A percentile compares a stretch with the other conserved stretches of the same genome.
phyloP scores from a whole-genome alignment of 805 yeast species.

The Candida tammaniensis region DNA sequence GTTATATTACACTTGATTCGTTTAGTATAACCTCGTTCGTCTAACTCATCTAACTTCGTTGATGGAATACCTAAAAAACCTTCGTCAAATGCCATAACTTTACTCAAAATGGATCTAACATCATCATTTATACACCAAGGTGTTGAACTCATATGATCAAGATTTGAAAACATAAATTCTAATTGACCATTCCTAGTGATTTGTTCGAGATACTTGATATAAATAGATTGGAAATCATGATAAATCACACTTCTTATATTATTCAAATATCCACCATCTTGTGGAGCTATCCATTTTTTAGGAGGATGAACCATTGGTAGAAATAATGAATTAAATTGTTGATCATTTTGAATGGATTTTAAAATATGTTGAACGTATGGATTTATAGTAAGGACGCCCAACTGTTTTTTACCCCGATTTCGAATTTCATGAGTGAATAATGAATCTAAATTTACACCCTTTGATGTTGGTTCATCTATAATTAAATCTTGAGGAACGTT shows the following conservation, averaged over 20 bases:
- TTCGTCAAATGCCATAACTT: constrained; percentile 15
- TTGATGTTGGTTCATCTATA: not conserved
- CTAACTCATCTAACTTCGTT: no score
- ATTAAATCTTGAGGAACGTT: constrained; percentile 1
- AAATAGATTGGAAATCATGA: constrained; percentile 14
- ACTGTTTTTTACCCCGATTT: constrained; percentile 1
- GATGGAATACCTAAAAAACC: constrained; percentile 29
- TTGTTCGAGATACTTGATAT: constrained; percentile 18
- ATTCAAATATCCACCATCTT: constrained; percentile 33
- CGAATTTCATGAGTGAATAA: constrained; percentile 10
- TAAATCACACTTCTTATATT: constrained; percentile 23
- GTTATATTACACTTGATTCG: constrained; percentile 20
- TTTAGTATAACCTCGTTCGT: constrained; percentile 9
- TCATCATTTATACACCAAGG: constrained; percentile 37
- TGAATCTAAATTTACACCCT: constrained; percentile 3
- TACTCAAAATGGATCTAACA: constrained; percentile 21
- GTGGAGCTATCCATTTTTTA: constrained; percentile 30
- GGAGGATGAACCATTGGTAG: constrained; percentile 43
- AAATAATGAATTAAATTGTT: constrained; percentile 16
- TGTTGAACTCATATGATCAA: constrained; percentile 25
- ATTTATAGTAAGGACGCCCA: constrained; percentile 22
- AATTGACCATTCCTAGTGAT: constrained; percentile 34
- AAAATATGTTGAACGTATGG: constrained; percentile 22
- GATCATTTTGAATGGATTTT: no score
- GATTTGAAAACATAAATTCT: constrained; percentile 23